Evolutionary conservation across 768 basidiomycete species (phyloP), one percentile per base, ranked within the genome.

Genomic region (Tylopilus subfusipes): DNA sequence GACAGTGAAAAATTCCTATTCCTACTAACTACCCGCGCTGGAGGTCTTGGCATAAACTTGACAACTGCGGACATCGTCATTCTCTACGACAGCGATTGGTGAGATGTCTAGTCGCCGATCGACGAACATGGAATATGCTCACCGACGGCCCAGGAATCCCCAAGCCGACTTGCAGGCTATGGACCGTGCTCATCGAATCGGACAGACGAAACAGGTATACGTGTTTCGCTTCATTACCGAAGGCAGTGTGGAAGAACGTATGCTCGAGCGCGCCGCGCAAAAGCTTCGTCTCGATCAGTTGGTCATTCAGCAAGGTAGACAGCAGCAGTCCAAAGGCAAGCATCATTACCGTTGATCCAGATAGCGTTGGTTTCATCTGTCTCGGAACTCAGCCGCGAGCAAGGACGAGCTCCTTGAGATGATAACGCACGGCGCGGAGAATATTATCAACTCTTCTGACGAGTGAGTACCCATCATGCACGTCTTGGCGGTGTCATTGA

Each of bases 121-220:
- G 18, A 27, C 25, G 11, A 22, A 18, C 27, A 29, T 24, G 18
- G 49, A 13, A n/a, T 7, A 3, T 31, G 14, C 52, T 58, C n/a
- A 63, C 47, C 43, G 21, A 25, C 43, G 7, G 42, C 19, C 60
- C 38, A 93, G 89, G 93, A 99, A 98, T 70, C 96, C 97, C 2
- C 97, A 99, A 74, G 97, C 96, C 2, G 97, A 99, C 76, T 73
- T 99, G 43, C 97, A 99, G 69, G 97, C 97, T 5, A 98, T 97
- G 96, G 94, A 98, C 66, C 90, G 93, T 53, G 94, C 94, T 0
- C 96, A 99, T 69, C 84, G 95, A 21, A 98, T 99, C 45, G 96
- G 96, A 6, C 96, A 98, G 73, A 97, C 84, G 25, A 86, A 78
- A 60, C 93, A 93, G 2, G 93, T 97, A 33, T 77, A 97, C 40